These are phyloP conservation scores for Apodospora peruviana DNA, from an alignment of 495 filamentous ascomycete species.

Conservation along the genomic window DNA sequence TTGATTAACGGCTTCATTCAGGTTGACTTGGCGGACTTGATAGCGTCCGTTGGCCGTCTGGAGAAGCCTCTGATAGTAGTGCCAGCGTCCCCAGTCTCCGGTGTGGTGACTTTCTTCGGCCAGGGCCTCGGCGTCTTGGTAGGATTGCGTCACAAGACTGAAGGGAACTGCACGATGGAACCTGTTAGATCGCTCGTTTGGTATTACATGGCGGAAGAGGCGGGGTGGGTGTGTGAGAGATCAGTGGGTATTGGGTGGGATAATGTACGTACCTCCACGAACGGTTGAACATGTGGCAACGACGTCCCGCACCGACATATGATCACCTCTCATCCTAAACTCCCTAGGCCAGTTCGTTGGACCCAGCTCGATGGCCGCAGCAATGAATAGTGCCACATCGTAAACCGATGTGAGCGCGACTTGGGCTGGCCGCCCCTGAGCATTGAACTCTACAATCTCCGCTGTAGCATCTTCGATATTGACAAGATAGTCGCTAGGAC, in stretches of 20 bases:
- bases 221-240: neutral
- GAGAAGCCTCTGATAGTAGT: constrained; percentile 39
- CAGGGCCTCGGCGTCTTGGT: constrained; percentile 37
- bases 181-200: neutral
- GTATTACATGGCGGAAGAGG: neutral
- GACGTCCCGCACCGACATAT: constrained; percentile 48
- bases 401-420: constrained; percentile 62
- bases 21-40: constrained; percentile 37
- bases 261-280: constrained; percentile 30
- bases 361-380: constrained; percentile 53
- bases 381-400: constrained; percentile 63
- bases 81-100: constrained; percentile 30
- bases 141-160: constrained; percentile 28
- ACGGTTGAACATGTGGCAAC: constrained; percentile 38
- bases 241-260: neutral
- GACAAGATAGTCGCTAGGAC: constrained; percentile 59
- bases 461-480: constrained; percentile 52
- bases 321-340: constrained; percentile 58
- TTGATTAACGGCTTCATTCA: constrained; percentile 36
- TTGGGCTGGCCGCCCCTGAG: constrained; percentile 41
- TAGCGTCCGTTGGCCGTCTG: constrained; percentile 48
- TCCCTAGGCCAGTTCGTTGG: constrained; percentile 61
- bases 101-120: constrained; percentile 32
- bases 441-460: constrained; percentile 48
- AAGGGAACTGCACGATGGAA: constrained; percentile 30